A percentile compares a stretch with the other conserved stretches of the same genome.
phyloP scores from a whole-genome alignment of 306 rosid species.

The Cucurbita ficifolia region DNA sequence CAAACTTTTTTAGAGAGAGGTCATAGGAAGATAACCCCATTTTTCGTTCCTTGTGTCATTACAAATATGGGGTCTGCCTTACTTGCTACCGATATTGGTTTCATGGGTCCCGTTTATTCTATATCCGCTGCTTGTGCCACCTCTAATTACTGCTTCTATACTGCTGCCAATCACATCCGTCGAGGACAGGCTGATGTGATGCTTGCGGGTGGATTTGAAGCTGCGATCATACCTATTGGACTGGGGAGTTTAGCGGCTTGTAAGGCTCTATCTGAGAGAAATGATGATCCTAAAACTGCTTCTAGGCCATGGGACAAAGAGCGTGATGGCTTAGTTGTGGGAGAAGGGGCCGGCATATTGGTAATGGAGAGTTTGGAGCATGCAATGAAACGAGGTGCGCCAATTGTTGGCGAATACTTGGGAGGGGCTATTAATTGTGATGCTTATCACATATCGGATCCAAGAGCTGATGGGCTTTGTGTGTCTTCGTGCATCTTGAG shows the following conservation, averaged over 20 bases:
- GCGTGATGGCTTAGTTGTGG: constrained; percentile 98
- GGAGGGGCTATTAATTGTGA: constrained; percentile 98
- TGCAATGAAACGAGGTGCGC: constrained; percentile 90
- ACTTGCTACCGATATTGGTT: constrained; percentile 82
- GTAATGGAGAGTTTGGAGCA: constrained; percentile 97
- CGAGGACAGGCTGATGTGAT: constrained; percentile 96
- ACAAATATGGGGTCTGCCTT: constrained; percentile 95
- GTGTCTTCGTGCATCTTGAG: constrained; percentile 87
- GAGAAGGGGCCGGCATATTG: constrained; percentile 96
- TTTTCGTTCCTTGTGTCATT: constrained; percentile 84
- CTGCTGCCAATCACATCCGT: constrained; percentile 97
- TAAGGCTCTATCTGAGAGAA: constrained; percentile 91
- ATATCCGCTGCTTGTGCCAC: constrained; percentile 98
- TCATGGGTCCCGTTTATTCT: constrained; percentile 92
- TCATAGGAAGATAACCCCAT: constrained; percentile 74
- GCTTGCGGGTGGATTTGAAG: constrained; percentile 97
- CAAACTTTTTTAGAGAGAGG: constrained; percentile 71
- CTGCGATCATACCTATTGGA: constrained; percentile 88
- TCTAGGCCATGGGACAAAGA: constrained; percentile 99
- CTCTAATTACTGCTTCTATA: constrained; percentile 85
- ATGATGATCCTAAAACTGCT: constrained; percentile 94
- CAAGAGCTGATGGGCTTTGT: constrained; percentile 96
- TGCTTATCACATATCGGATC: constrained; percentile 98
- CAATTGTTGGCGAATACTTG: constrained; percentile 85
- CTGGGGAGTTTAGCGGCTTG: constrained; percentile 93